Evolutionary conservation across 768 basidiomycete genomes (phyloP).

Genomic region (Flagelloscypha sp.): DNA sequence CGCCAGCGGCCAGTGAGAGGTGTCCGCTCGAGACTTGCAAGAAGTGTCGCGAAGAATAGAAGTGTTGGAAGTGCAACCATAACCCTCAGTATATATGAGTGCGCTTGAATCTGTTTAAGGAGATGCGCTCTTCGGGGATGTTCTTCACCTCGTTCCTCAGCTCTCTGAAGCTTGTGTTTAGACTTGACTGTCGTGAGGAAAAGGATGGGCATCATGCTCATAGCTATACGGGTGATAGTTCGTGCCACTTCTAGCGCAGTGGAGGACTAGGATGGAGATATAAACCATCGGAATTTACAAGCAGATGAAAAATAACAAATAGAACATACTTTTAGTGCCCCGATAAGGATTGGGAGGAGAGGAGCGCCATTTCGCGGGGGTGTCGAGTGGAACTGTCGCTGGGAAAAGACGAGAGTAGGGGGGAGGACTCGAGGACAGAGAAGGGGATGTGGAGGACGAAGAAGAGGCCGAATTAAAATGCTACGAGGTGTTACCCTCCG

Average conservation of each 20-base stretch:
- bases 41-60: conserved; percentile 59
- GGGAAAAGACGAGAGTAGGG: too few relatives aligned
- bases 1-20: conserved; percentile 90
- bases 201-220: conserved; percentile 69
- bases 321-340: conserved; percentile 53
- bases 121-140: too few relatives aligned
- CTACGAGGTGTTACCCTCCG: too few relatives aligned
- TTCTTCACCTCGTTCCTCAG: conserved; percentile 46
- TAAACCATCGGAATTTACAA: too few relatives aligned
- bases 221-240: conserved; percentile 59
- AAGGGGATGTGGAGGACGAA: too few relatives aligned
- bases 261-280: too few relatives aligned
- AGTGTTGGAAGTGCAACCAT: conserved; percentile 54
- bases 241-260: conserved; percentile 64
- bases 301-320: too few relatives aligned
- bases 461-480: too few relatives aligned
- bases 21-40: conserved; percentile 69
- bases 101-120: conserved; percentile 39
- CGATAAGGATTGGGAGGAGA: conserved; percentile 48
- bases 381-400: conserved; percentile 39
- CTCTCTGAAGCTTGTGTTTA: conserved; percentile 40
- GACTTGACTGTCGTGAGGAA: conserved; percentile 50
- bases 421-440: too few relatives aligned
- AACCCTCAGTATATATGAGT: conserved; percentile 42
- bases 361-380: conserved; percentile 24